Percentiles rank a stretch among this genome's conserved stretches.
Evolutionary conservation across 192 early-diverging fungal genomes (phyloP).

Genomic region (Chytriomyces sp.): DNA sequence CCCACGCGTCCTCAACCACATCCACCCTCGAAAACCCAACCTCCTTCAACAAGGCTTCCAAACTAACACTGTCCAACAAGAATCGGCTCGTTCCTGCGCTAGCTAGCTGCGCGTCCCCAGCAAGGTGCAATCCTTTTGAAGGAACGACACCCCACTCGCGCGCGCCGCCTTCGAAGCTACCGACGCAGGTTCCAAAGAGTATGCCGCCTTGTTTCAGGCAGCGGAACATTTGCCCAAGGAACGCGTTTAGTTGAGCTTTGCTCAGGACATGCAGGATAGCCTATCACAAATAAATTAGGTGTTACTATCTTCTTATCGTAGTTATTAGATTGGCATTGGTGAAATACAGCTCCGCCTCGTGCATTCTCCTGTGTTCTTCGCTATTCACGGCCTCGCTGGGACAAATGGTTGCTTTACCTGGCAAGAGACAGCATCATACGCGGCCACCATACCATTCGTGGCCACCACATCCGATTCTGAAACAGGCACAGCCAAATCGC

Average conservation of each 20-base stretch:
- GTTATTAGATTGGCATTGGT: too few relatives aligned
- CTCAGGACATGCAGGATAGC: slow-evolving; percentile 20
- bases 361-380: too few relatives aligned
- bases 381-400: too few relatives aligned
- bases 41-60: neutral
- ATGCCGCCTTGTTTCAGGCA: neutral
- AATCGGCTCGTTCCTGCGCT: neutral
- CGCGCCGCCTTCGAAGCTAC: neutral
- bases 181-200: slow-evolving; percentile 15
- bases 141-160: neutral
- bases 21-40: neutral
- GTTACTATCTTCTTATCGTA: too few relatives aligned
- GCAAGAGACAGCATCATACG: slow-evolving; percentile 2
- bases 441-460: neutral
- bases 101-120: neutral
- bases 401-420: too few relatives aligned
- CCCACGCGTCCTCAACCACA: slow-evolving; percentile 8
- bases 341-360: too few relatives aligned
- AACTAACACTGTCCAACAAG: neutral
- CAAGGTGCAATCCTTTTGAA: slow-evolving; percentile 16
- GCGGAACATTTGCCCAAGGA: neutral
- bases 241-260: neutral
- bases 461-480: neutral
- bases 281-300: too few relatives aligned
- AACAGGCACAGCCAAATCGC: slow-evolving; percentile 3